phyloP scores from a whole-genome alignment of 2,329 filamentous ascomycete genomes.

The Trichoderma sp. region DNA sequence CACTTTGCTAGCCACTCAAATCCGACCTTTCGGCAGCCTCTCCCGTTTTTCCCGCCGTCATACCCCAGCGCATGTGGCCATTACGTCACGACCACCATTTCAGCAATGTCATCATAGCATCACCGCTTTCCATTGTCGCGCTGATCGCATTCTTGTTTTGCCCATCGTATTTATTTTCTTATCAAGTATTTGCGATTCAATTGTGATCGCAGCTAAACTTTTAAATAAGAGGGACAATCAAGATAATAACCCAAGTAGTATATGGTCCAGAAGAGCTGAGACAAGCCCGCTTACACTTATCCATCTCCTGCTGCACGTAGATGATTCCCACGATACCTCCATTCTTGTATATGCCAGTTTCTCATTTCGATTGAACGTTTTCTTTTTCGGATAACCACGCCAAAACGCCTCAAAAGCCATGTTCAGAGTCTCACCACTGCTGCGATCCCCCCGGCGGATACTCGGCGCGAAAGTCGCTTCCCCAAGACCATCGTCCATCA shows the following conservation, averaged over 20 bases:
- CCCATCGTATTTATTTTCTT: background rate
- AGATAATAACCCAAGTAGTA: background rate
- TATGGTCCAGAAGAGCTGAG: constrained; percentile 3
- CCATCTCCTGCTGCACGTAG: background rate
- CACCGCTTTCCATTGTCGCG: background rate
- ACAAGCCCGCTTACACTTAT: background rate
- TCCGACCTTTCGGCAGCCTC: background rate
- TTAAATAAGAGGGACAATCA: background rate
- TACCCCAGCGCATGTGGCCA: constrained; percentile 20
- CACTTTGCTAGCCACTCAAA: background rate
- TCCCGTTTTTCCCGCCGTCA: constrained; percentile 9
- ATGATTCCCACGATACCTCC: background rate
- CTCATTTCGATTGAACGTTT: background rate
- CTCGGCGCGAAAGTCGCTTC: background rate
- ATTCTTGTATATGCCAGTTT: background rate
- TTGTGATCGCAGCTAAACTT: background rate
- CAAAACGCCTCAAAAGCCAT: constrained; percentile 31
- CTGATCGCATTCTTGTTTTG: constrained; percentile 1
- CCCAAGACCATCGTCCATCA: constrained; percentile 33
- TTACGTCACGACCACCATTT: constrained; percentile 27
- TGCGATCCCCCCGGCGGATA: background rate
- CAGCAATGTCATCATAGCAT: constrained; percentile 26
- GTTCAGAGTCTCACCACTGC: constrained; percentile 37
- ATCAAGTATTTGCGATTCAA: background rate
- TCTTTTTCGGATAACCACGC: background rate